Percentiles rank a stretch among this genome's conserved stretches.
phyloP scores from a whole-genome alignment of 1,284 basidiomycete species.

The Trichosporon sp. region DNA sequence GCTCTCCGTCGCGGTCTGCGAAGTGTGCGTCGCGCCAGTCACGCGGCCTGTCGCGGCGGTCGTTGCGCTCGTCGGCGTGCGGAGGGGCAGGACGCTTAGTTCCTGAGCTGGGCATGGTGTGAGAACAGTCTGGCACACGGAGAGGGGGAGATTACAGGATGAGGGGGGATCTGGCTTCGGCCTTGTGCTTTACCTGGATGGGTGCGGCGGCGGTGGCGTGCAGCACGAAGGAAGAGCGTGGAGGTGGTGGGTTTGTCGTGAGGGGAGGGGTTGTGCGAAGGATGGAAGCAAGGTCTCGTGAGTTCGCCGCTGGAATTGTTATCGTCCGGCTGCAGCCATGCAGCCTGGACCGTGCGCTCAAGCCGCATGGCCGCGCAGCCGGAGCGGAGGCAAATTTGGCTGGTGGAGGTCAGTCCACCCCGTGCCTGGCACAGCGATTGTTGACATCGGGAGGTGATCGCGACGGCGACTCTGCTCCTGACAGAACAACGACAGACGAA shows the following conservation, averaged over 20 bases:
- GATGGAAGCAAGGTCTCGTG: conserved; percentile 6
- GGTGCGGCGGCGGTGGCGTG: neutral
- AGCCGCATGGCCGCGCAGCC: neutral
- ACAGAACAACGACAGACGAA: neutral
- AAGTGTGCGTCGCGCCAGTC: conserved; percentile 74
- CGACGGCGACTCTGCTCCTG: neutral
- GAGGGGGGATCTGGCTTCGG: neutral
- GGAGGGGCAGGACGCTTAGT: conserved; percentile 11
- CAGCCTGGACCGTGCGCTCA: neutral
- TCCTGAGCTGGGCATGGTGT: conserved; percentile 20
- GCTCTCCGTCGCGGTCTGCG: conserved; percentile 39
- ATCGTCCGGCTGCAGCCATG: neutral
- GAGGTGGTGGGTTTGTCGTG: neutral
- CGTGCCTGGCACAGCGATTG: neutral
- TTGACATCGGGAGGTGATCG: neutral
- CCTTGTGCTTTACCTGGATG: neutral
- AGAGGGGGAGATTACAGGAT: conserved; percentile 14
- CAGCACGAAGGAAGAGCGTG: neutral
- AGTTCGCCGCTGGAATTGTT: neutral
- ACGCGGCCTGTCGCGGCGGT: conserved; percentile 57
- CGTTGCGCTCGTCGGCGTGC: conserved; percentile 10
- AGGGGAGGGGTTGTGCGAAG: neutral
- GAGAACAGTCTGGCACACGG: conserved; percentile 12
- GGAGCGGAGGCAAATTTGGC: neutral
- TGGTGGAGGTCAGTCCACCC: neutral